phyloP scores from a whole-genome alignment of 257 asterid genomes.

The Coffea canephora region DNA sequence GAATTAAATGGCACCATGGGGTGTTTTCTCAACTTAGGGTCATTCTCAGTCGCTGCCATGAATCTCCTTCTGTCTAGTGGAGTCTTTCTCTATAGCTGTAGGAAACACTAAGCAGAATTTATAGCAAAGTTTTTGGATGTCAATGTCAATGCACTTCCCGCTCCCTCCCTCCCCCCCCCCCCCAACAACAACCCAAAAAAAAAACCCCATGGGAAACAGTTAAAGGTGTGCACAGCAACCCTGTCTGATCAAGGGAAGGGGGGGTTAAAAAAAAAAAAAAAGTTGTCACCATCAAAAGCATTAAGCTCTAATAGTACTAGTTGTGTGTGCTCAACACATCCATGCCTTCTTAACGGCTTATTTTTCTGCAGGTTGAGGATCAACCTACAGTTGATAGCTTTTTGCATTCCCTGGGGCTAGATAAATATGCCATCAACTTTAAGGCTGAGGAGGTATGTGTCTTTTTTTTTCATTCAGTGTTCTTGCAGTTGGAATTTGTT shows the following conservation, averaged over 20 bases:
- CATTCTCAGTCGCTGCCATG: not conserved
- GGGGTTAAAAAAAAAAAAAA: not conserved
- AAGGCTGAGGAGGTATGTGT: constrained; percentile 91
- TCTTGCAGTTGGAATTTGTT: constrained; percentile 7
- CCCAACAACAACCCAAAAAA: not conserved
- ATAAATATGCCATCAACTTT: constrained; percentile 65
- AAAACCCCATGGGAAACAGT: not conserved
- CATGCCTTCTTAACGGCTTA: constrained; percentile 2
- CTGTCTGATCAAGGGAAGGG: not conserved
- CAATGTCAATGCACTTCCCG: too few species aligned
- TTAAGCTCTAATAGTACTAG: not conserved
- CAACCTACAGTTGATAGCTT: constrained; percentile 74
- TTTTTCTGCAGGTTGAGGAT: constrained; percentile 62
- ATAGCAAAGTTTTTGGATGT: not conserved
- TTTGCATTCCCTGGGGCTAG: constrained; percentile 72
- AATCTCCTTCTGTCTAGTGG: not conserved
- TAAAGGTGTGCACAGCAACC: not conserved
- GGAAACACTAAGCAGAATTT: not conserved
- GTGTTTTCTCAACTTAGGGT: not conserved
- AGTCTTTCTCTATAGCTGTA: not conserved
- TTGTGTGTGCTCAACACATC: not conserved
- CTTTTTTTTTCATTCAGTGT: not conserved
- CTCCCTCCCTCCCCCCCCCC: not conserved
- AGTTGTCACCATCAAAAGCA: not conserved
- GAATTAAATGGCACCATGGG: not conserved